Conservation (phyloP, 2,329 filamentous ascomycete species). For the Xylariaceae sp. region DNA sequence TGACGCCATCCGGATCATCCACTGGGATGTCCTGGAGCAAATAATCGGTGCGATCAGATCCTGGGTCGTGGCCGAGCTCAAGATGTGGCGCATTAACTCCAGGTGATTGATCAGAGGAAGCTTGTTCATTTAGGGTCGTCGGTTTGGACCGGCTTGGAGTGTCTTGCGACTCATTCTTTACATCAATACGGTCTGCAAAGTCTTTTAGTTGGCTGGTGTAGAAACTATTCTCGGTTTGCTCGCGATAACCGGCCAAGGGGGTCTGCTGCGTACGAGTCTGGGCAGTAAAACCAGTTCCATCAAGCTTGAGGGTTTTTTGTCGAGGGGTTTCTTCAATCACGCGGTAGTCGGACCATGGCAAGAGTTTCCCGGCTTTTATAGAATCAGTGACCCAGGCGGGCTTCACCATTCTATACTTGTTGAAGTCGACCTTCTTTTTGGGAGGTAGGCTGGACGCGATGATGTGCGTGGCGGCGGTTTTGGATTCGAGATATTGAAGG, state of each 20-base stretch:
- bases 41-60: background rate
- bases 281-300: constrained; percentile 60
- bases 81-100: background rate
- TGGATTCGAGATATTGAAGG: constrained; percentile 89
- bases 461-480: constrained; percentile 93
- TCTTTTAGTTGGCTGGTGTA: constrained; percentile 68
- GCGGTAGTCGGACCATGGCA: constrained; percentile 83
- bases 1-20: background rate
- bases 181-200: constrained; percentile 20
- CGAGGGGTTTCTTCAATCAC: constrained; percentile 79
- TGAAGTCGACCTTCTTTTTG: constrained; percentile 88
- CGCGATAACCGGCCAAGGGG: constrained; percentile 62
- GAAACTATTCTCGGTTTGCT: constrained; percentile 79
- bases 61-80: background rate
- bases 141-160: constrained; percentile 16
- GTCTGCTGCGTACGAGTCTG: constrained; percentile 54
- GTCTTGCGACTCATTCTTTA: constrained; percentile 12
- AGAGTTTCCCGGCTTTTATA: constrained; percentile 70
- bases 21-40: background rate
- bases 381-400: constrained; percentile 94
- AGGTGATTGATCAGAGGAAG: background rate
- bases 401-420: constrained; percentile 84
- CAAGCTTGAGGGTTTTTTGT: constrained; percentile 69
- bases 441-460: constrained; percentile 86
- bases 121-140: background rate